Evolutionary conservation across 306 rosid genomes (phyloP), one percentile per base, ranked within the genome.

Genomic region (Rosa chinensis): DNA sequence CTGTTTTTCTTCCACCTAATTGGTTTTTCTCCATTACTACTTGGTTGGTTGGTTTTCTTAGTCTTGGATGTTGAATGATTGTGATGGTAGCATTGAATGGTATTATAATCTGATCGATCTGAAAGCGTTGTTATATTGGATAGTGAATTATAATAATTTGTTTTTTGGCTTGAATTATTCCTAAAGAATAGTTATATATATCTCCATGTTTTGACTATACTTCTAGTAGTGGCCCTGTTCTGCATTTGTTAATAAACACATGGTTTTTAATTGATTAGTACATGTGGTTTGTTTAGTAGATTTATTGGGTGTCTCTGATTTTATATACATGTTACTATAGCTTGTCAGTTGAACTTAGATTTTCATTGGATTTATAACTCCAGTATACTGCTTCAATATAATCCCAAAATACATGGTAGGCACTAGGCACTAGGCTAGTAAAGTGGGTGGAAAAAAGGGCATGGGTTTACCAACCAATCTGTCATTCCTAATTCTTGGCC

Each of bases 1-100:
- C n/a, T 52, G n/a, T 52, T 53, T 13, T 71, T 47, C 10, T 61
- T n/a, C n/a, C n/a, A n/a, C n/a, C n/a, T n/a, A n/a, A n/a, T n/a
- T n/a, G n/a, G n/a, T 52, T 53, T 13, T 71, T 47, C 10, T 61
- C 12, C 35, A 44, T 25, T 75, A 45, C 53, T 47, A 35, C 58
- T 70, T 70, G 71, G 52, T 58, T 67, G 66, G 61, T 35, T 48
- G 75, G n/a, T 72, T 5, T 49, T 47, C 12, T 28, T 25, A 47
- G 14, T 52, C 2, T 37, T 40, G n/a, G 66, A 74, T 37, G 48
- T 35, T 18, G 77, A 52, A 39, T 73, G 48, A 35, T 52, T 53
- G 10, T 32, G 66, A 10, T 53, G 49, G 66, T n/a, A 56, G 66
- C 35, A 73, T 72, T 72, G 49, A 73, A 73, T 73, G 35, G 12